Evolutionary conservation across 257 asterid genomes (phyloP).

Genomic region (Gentiana dahurica): DNA sequence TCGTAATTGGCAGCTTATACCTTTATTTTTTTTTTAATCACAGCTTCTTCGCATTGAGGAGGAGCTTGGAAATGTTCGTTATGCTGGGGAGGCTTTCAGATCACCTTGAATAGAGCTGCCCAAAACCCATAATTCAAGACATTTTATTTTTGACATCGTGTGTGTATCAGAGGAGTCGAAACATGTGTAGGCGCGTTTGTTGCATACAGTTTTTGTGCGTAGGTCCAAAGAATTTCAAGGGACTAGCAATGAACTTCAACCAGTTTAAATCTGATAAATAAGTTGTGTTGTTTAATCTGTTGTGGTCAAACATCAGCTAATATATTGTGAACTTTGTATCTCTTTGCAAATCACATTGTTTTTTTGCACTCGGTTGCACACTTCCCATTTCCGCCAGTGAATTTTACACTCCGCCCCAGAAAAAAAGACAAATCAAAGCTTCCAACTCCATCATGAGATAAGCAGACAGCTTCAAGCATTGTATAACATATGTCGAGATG

Average conservation of each 20-base stretch:
- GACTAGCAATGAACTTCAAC: neutral
- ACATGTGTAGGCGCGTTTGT: neutral
- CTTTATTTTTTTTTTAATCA: neutral
- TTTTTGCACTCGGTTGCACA: no score
- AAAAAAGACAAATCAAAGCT: no score
- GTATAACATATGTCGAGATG: no score
- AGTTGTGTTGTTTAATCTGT: neutral
- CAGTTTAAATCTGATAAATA: neutral
- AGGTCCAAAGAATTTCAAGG: neutral
- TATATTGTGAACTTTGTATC: neutral
- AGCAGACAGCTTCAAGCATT: no score
- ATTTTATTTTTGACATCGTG: neutral
- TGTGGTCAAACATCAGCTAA: neutral
- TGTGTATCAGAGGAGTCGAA: neutral
- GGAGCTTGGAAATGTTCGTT: slow-evolving; percentile 85
- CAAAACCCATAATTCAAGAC: neutral
- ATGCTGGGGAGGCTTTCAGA: slow-evolving; percentile 96
- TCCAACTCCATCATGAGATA: no score
- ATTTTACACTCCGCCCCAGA: no score
- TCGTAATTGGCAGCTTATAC: neutral
- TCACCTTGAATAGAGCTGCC: slow-evolving; percentile 33
- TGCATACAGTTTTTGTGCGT: slow-evolving; percentile 2
- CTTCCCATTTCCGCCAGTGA: no score
- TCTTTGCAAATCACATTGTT: no score
- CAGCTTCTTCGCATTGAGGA: slow-evolving; percentile 96